phyloP scores from a whole-genome alignment of 192 early-diverging fungal species.

The Coemansia sp. region DNA sequence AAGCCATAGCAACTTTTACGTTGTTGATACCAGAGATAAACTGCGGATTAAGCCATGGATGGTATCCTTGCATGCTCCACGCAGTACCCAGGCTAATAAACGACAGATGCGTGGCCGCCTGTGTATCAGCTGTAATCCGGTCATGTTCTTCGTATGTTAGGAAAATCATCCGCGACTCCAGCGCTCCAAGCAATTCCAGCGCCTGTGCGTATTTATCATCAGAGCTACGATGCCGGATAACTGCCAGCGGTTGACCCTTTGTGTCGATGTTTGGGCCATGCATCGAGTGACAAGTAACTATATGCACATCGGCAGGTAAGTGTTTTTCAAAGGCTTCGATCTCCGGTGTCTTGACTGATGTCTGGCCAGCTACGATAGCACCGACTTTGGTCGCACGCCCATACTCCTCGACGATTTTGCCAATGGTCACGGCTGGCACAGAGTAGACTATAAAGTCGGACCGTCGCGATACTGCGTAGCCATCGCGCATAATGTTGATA shows the following conservation, averaged over 20 bases:
- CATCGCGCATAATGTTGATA: slow-evolving; percentile 69
- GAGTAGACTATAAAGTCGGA: slow-evolving; percentile 93
- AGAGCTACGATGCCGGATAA: slow-evolving; percentile 77
- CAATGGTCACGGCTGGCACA: slow-evolving; percentile 89
- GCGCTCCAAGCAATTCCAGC: slow-evolving; percentile 64
- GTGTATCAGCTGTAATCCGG: slow-evolving; percentile 94
- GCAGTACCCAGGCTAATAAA: slow-evolving; percentile 94
- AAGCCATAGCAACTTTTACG: slow-evolving; percentile 90
- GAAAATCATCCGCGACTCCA: slow-evolving; percentile 82
- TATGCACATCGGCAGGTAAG: slow-evolving; percentile 88
- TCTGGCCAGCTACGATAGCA: slow-evolving; percentile 91
- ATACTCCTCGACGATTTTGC: slow-evolving; percentile 73
- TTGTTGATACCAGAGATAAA: slow-evolving; percentile 96
- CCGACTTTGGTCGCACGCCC: slow-evolving; percentile 89
- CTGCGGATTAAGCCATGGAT: slow-evolving; percentile 87
- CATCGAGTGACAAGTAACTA: slow-evolving; percentile 92
- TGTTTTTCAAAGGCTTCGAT: slow-evolving; percentile 85
- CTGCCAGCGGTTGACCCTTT: slow-evolving; percentile 75
- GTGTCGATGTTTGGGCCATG: slow-evolving; percentile 90
- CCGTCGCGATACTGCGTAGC: slow-evolving; percentile 77
- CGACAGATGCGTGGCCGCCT: slow-evolving; percentile 94
- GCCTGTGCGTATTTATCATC: slow-evolving; percentile 62
- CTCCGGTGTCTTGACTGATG: slow-evolving; percentile 95
- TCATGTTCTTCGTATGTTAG: slow-evolving; percentile 87
- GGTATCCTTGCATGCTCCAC: slow-evolving; percentile 78